Conservation (phyloP, 192 early-diverging fungal genomes). For the Coemansia brasiliensis region DNA sequence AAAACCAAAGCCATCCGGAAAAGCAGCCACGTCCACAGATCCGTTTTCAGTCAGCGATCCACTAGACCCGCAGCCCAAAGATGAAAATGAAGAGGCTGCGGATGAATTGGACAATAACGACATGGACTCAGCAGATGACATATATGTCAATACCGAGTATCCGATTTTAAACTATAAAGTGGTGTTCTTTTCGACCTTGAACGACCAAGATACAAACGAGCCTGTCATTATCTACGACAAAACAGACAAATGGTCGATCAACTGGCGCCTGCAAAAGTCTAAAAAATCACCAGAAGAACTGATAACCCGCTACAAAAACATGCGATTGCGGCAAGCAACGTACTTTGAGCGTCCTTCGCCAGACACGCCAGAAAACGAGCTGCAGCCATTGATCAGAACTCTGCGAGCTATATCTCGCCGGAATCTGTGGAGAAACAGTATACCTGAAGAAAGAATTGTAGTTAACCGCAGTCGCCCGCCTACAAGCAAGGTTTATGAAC, state of each 20-base stretch:
- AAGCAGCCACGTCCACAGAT: conserved; percentile 7
- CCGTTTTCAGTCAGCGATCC: conserved; percentile 28
- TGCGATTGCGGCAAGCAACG: conserved; percentile 41
- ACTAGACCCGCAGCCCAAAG: conserved; percentile 5
- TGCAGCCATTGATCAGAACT: conserved; percentile 37
- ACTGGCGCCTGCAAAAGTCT: conserved; percentile 36
- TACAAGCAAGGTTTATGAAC: not conserved
- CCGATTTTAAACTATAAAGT: conserved; percentile 46
- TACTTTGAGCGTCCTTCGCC: conserved; percentile 50
- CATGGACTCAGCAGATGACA: conserved; percentile 36
- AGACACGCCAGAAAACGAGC: conserved; percentile 44
- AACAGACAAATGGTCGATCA: conserved; percentile 38
- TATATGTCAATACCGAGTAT: conserved; percentile 37
- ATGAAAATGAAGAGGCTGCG: not conserved
- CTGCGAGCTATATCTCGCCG: conserved; percentile 39
- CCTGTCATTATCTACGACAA: conserved; percentile 38
- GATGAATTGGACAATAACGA: conserved; percentile 16
- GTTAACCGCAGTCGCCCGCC: conserved; percentile 38
- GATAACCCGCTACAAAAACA: conserved; percentile 9
- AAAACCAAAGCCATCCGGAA: conserved; percentile 5
- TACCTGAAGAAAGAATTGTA: conserved; percentile 27
- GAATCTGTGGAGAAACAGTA: conserved; percentile 40
- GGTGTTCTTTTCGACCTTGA: conserved; percentile 46
- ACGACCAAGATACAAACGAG: conserved; percentile 31
- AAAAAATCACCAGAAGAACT: conserved; percentile 7